phyloP scores from a whole-genome alignment of 768 basidiomycete species.

The Obba rivulosa region DNA sequence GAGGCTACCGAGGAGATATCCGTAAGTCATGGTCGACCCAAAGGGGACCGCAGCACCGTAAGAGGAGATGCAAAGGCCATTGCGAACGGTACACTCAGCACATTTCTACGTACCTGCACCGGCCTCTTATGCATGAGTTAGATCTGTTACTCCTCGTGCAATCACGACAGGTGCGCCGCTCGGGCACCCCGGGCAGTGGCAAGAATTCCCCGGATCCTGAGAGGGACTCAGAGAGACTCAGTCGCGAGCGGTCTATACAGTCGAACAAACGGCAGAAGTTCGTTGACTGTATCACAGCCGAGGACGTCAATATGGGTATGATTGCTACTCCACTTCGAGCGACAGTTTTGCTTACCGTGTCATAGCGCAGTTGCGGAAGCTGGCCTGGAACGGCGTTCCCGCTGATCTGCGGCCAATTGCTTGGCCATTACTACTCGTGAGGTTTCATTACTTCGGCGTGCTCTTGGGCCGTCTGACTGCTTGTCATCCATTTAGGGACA shows the following conservation, averaged over 20 bases:
- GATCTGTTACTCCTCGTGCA: conserved; percentile 57
- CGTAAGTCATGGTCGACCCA: conserved; percentile 31
- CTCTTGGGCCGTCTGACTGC: background rate
- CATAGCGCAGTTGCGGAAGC: conserved; percentile 76
- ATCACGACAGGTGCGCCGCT: conserved; percentile 26
- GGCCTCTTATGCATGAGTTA: conserved; percentile 29
- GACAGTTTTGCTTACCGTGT: background rate
- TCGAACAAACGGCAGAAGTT: conserved; percentile 79
- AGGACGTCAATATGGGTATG: conserved; percentile 81
- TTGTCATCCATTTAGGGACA: conserved; percentile 62
- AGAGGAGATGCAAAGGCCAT: conserved; percentile 70
- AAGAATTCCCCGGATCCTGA: background rate
- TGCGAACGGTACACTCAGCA: conserved; percentile 55
- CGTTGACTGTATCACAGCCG: conserved; percentile 66
- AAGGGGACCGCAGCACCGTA: conserved; percentile 43
- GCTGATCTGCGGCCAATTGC: conserved; percentile 80
- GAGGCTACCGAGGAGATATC: conserved; percentile 35
- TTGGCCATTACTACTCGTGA: conserved; percentile 90
- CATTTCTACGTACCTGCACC: conserved; percentile 10
- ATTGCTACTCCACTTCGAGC: background rate
- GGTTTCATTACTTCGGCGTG: conserved; percentile 22
- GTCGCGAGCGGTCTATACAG: conserved; percentile 72
- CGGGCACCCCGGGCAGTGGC: conserved; percentile 1
- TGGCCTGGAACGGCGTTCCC: conserved; percentile 95
- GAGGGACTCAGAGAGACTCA: conserved; percentile 42